Evolutionary conservation across 768 basidiomycete species (phyloP).

Genomic region (Boletus vinaceobasis): DNA sequence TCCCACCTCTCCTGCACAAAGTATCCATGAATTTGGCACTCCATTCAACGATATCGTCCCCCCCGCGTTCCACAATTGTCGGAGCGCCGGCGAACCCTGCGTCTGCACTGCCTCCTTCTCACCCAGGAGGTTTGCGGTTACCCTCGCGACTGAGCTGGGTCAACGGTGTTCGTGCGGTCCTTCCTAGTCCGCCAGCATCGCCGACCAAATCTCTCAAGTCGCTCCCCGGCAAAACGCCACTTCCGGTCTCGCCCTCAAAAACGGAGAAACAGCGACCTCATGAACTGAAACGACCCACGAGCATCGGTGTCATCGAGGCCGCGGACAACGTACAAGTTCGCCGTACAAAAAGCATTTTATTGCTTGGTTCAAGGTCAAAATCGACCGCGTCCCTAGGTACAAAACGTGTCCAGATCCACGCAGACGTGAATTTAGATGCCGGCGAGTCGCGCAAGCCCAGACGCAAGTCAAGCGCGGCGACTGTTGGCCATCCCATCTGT

Average conservation of each 20-base stretch:
- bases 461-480: conserved; percentile 27
- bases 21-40: conserved; percentile 8
- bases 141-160: conserved; percentile 32
- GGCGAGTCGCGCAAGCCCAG: conserved; percentile 15
- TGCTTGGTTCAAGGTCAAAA: conserved; percentile 29
- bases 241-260: conserved; percentile 5
- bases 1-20: conserved; percentile 23
- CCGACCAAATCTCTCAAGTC: conserved; percentile 18
- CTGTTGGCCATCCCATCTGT: neutral
- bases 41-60: conserved; percentile 2
- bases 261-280: conserved; percentile 4
- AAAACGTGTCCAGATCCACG: conserved; percentile 30
- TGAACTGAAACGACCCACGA: conserved; percentile 23
- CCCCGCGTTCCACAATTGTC: conserved; percentile 6
- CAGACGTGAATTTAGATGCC: conserved; percentile 17
- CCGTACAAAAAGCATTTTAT: conserved; percentile 31
- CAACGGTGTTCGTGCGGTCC: conserved; percentile 21
- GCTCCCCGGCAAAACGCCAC: conserved; percentile 1
- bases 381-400: conserved; percentile 16
- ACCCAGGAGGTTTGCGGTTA: conserved; percentile 30
- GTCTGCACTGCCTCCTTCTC: conserved; percentile 22
- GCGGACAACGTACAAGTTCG: conserved; percentile 24
- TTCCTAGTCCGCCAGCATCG: conserved; percentile 32
- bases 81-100: conserved; percentile 4
- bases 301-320: conserved; percentile 31